phyloP scores from a whole-genome alignment of 257 asterid species.

The Nicotiana otophora region DNA sequence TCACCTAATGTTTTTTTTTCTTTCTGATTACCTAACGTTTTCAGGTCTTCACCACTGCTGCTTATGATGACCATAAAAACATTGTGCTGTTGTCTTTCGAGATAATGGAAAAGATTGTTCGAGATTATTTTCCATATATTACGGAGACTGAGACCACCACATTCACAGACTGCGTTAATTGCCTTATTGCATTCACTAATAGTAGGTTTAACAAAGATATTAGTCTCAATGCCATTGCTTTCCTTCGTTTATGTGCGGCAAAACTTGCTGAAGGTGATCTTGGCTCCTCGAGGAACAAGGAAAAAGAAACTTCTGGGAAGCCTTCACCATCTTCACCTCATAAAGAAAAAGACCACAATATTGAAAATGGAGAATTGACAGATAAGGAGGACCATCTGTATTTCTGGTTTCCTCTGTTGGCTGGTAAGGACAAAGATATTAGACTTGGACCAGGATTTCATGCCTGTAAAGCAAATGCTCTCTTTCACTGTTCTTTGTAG shows the following conservation, averaged over 20 bases:
- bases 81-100: constrained; percentile 93
- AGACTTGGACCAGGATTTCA: background rate
- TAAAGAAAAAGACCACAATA: constrained; percentile 54
- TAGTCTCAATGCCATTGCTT: constrained; percentile 95
- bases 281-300: constrained; percentile 33
- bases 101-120: constrained; percentile 91
- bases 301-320: constrained; percentile 48
- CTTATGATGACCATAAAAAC: constrained; percentile 93
- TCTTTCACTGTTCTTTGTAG: background rate
- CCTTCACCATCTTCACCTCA: constrained; percentile 60
- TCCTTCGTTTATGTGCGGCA: constrained; percentile 92
- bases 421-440: constrained; percentile 47
- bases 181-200: constrained; percentile 93
- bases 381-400: constrained; percentile 86
- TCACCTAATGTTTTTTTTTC: background rate
- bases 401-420: constrained; percentile 97
- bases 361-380: constrained; percentile 54
- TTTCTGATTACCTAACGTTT: constrained; percentile 17
- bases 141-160: constrained; percentile 98
- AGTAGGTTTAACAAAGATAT: constrained; percentile 87
- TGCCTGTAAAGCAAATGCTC: background rate
- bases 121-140: constrained; percentile 95
- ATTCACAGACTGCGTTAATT: constrained; percentile 93
- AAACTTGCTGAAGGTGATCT: constrained; percentile 96
- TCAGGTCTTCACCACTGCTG: constrained; percentile 98